A percentile compares a stretch with the other conserved stretches of the same genome.
phyloP scores from a whole-genome alignment of 1,284 basidiomycete species.

The Melampsora larici-populina region DNA sequence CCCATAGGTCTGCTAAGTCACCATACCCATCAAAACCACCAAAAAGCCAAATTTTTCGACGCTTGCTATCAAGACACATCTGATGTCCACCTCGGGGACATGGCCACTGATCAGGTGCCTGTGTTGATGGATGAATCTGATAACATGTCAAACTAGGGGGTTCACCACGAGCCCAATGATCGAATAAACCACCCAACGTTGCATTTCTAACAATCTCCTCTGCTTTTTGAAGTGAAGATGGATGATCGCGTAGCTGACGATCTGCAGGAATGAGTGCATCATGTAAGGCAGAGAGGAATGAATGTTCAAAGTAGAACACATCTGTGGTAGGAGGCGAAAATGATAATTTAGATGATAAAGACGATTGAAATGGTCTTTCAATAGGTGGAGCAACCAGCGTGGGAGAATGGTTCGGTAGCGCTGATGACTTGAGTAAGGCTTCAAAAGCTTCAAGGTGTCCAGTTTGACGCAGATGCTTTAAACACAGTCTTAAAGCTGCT shows the following conservation, averaged over 20 bases:
- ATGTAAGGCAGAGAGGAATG: constrained; percentile 33
- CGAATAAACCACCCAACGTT: constrained; percentile 24
- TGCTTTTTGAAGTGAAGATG: constrained; percentile 3
- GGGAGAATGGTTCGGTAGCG: constrained; percentile 22
- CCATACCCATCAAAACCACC: constrained; percentile 72
- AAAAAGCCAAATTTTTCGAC: constrained; percentile 68
- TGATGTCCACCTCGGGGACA: constrained; percentile 70
- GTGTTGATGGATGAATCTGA: constrained; percentile 46
- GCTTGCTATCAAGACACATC: constrained; percentile 70
- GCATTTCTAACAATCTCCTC: constrained; percentile 34
- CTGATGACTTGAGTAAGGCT: constrained; percentile 31
- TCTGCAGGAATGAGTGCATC: constrained; percentile 19
- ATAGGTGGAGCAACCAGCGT: constrained; percentile 15
- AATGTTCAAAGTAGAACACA: constrained; percentile 36
- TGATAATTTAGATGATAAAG: background rate
- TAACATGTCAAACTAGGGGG: constrained; percentile 30
- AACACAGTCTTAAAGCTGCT: constrained; percentile 63
- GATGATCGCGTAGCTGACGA: background rate
- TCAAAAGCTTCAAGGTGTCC: constrained; percentile 40
- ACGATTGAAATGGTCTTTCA: background rate
- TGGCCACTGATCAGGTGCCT: constrained; percentile 59
- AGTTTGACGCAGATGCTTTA: constrained; percentile 41
- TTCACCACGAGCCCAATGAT: constrained; percentile 21
- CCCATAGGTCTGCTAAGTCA: constrained; percentile 74
- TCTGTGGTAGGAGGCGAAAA: background rate